A percentile compares a stretch with the other conserved stretches of the same genome.
phyloP scores from a whole-genome alignment of 192 early-diverging fungal species.

The Mortierella alpina region DNA sequence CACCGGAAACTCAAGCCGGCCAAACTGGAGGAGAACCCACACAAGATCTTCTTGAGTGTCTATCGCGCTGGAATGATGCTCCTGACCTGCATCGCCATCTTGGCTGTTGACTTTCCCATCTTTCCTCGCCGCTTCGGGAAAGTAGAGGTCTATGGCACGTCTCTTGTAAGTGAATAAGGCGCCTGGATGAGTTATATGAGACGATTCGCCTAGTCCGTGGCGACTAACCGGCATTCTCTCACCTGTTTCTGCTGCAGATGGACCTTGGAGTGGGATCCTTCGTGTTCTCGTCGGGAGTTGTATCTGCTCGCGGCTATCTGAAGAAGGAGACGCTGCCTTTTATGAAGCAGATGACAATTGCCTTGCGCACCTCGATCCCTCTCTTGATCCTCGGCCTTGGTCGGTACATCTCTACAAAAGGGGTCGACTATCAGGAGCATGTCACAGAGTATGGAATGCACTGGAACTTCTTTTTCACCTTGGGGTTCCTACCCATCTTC shows the following conservation, averaged over 20 bases:
- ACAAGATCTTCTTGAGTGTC: slow-evolving; percentile 70
- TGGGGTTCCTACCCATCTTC: slow-evolving; percentile 86
- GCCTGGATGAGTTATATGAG: no score
- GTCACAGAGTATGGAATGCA: slow-evolving; percentile 95
- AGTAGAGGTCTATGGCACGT: slow-evolving; percentile 90
- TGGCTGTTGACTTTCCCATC: slow-evolving; percentile 94
- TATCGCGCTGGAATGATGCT: slow-evolving; percentile 85
- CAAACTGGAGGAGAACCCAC: slow-evolving; percentile 10
- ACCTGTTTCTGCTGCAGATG: slow-evolving; percentile 68
- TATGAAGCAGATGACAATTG: slow-evolving; percentile 35
- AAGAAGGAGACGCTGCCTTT: slow-evolving; percentile 51
- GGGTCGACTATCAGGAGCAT: slow-evolving; percentile 94
- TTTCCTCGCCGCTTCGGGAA: slow-evolving; percentile 94
- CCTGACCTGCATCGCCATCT: slow-evolving; percentile 85
- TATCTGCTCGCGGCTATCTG: slow-evolving; percentile 72
- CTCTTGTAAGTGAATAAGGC: slow-evolving; percentile 66
- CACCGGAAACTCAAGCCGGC: background rate
- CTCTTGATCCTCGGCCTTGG: slow-evolving; percentile 81
- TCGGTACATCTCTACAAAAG: slow-evolving; percentile 76
- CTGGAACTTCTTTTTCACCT: slow-evolving; percentile 99
- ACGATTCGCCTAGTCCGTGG: no score
- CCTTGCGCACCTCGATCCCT: slow-evolving; percentile 70
- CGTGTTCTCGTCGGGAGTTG: slow-evolving; percentile 91
- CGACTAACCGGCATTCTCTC: no score
- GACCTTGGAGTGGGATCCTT: slow-evolving; percentile 94